Conservation (phyloP, 1,284 basidiomycete genomes). For the Microbotryum silenes-acaulis region DNA sequence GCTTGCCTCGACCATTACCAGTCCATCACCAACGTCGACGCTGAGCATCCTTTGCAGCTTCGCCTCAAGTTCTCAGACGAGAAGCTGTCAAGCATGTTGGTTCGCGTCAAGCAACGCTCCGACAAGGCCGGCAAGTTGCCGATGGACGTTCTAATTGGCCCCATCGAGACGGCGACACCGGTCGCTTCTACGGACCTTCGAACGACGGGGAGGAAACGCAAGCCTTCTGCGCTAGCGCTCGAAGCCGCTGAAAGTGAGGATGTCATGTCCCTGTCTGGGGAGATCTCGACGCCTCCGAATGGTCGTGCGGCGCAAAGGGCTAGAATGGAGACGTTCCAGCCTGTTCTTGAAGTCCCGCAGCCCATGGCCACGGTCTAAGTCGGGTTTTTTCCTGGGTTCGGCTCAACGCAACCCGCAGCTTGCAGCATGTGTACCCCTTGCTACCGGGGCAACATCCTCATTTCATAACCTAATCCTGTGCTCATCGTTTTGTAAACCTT, state of each 20-base stretch:
- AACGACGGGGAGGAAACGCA: constrained; percentile 21
- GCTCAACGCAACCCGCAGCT: too few species aligned
- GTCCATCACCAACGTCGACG: constrained; percentile 5
- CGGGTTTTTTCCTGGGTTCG: too few species aligned
- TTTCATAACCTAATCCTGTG: too few species aligned
- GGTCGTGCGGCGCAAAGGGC: too few species aligned
- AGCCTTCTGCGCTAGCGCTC: constrained; percentile 21
- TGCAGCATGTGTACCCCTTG: too few species aligned
- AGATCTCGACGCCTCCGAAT: too few species aligned
- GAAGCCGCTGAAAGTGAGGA: constrained; percentile 10
- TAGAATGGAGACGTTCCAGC: too few species aligned
- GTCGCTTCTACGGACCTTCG: constrained; percentile 11
- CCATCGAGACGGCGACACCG: constrained; percentile 7
- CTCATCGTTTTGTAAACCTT: too few species aligned
- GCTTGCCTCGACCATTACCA: constrained; percentile 73
- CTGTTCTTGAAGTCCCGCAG: too few species aligned
- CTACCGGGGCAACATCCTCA: too few species aligned
- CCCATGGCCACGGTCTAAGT: too few species aligned
- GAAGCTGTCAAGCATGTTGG: constrained; percentile 24
- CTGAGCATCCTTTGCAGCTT: constrained; percentile 12
- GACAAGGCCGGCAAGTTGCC: constrained; percentile 20
- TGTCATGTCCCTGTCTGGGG: too few species aligned
- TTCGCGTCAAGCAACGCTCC: constrained; percentile 19
- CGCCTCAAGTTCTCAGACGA: constrained; percentile 30
- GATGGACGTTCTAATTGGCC: neutral